A percentile compares a stretch with the other conserved stretches of the same genome.
Evolutionary conservation across 2,329 filamentous ascomycete genomes (phyloP).

Genomic region (Penicillium griseofulvum): DNA sequence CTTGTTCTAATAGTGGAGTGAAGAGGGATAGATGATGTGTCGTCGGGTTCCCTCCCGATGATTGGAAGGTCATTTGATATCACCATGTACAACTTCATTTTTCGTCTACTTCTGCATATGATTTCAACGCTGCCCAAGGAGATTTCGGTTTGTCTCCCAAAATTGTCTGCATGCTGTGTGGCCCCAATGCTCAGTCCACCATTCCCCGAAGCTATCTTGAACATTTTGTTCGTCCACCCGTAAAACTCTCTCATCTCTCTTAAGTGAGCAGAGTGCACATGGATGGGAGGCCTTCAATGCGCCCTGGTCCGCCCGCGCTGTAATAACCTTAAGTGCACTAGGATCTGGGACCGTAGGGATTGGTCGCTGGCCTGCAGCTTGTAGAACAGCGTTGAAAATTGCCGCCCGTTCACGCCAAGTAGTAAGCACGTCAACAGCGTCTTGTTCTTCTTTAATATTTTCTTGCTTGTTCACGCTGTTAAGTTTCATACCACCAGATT

Average conservation of each 20-base stretch:
- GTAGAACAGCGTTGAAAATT: constrained; percentile 63
- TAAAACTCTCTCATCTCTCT: constrained; percentile 76
- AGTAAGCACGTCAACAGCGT: constrained; percentile 72
- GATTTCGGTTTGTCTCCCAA: constrained; percentile 73
- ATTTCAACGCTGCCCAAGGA: constrained; percentile 63
- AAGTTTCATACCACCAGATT: constrained; percentile 83
- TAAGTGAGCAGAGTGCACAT: constrained; percentile 84
- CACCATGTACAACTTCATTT: not conserved
- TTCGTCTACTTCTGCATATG: not conserved
- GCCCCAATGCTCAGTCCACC: constrained; percentile 91
- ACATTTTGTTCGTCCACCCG: constrained; percentile 70
- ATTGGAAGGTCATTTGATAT: not conserved
- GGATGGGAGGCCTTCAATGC: constrained; percentile 70
- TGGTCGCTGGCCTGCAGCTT: constrained; percentile 37
- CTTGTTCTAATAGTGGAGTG: not conserved
- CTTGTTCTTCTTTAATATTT: constrained; percentile 76
- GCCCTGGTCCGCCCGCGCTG: constrained; percentile 60
- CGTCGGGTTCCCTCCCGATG: constrained; percentile 6
- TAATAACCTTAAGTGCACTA: constrained; percentile 52
- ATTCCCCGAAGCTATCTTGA: constrained; percentile 91
- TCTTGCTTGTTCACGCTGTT: constrained; percentile 81
- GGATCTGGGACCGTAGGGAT: constrained; percentile 69
- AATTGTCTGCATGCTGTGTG: constrained; percentile 78
- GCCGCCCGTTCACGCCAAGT: constrained; percentile 76
- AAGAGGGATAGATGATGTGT: not conserved